A percentile compares a stretch with the other conserved stretches of the same genome.
These are phyloP conservation scores for Tephrocybe sp. DNA, from an alignment of 768 basidiomycete genomes.

Conservation along the genomic window DNA sequence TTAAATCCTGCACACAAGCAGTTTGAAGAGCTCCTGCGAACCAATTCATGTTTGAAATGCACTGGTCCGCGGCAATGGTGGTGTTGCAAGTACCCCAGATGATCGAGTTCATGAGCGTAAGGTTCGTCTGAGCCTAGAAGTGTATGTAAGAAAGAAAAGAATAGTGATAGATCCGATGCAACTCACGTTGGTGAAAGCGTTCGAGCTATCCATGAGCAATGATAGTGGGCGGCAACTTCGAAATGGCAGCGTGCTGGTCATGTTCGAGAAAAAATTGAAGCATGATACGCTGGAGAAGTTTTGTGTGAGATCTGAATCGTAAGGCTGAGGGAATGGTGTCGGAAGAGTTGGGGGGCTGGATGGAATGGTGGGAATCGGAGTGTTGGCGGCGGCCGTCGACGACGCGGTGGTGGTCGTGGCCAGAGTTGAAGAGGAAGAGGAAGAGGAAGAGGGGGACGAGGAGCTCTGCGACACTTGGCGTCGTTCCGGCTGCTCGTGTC, in stretches of 20 bases:
- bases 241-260: constrained; percentile 63
- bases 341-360: constrained; percentile 53
- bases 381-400: constrained; percentile 23
- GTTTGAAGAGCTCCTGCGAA: constrained; percentile 50
- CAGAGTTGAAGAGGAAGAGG: constrained; percentile 12
- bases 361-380: constrained; percentile 49
- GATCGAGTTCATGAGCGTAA: constrained; percentile 62
- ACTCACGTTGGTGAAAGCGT: constrained; percentile 55
- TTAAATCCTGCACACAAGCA: constrained; percentile 59
- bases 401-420: constrained; percentile 21
- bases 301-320: constrained; percentile 58
- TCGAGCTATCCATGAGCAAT: constrained; percentile 56
- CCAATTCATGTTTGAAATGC: constrained; percentile 66
- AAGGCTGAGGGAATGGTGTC: constrained; percentile 77
- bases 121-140: constrained; percentile 60
- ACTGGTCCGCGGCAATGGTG: constrained; percentile 43
- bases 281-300: constrained; percentile 72
- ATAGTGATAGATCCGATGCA: not conserved
- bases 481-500: constrained; percentile 32
- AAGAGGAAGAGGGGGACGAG: constrained; percentile 16
- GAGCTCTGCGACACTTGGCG: constrained; percentile 12
- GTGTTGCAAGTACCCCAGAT: constrained; percentile 86
- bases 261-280: constrained; percentile 71
- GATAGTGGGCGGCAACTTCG: constrained; percentile 79
- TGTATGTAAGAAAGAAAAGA: not conserved